Percentiles rank a stretch among this genome's conserved stretches.
Conservation (phyloP, 306 rosid genomes). For the Glycine tomentella region DNA sequence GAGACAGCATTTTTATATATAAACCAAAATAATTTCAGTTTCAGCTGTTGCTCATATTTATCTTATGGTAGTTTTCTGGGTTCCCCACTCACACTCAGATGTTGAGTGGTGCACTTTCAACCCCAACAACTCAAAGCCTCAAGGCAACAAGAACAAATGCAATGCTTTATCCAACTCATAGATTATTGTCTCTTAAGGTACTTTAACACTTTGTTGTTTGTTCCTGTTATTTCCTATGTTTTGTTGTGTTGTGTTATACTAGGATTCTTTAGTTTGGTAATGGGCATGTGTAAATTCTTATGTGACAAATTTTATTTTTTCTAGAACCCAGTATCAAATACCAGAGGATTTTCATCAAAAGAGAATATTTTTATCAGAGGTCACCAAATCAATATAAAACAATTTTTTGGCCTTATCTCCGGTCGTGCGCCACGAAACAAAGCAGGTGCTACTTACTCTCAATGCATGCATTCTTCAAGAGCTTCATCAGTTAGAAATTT, state of each 20-base stretch:
- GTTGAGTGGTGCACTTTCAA: slow-evolving; percentile 67
- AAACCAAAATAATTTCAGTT: slow-evolving; percentile 15
- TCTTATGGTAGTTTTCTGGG: slow-evolving; percentile 40
- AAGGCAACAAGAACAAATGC: slow-evolving; percentile 44
- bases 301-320: slow-evolving; percentile 4
- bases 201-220: background rate
- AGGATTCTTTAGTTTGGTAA: slow-evolving; percentile 13
- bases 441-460: slow-evolving; percentile 55
- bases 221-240: background rate
- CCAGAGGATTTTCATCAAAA: slow-evolving; percentile 66
- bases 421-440: slow-evolving; percentile 55
- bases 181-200: slow-evolving; percentile 60
- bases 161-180: slow-evolving; percentile 46
- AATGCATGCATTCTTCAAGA: slow-evolving; percentile 31
- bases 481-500: slow-evolving; percentile 13
- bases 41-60: slow-evolving; percentile 23
- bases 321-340: slow-evolving; percentile 55
- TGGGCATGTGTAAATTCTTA: background rate
- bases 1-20: background rate
- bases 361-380: slow-evolving; percentile 67
- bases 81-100: slow-evolving; percentile 51
- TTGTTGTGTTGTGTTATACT: background rate
- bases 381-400: slow-evolving; percentile 55
- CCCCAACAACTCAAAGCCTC: slow-evolving; percentile 54
- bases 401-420: slow-evolving; percentile 49